Percentiles rank a stretch among this genome's conserved stretches.
These are phyloP conservation scores for Sphagnum magellanicum DNA, from an alignment of 228 moss, liverwort and hornwort genomes.

Conservation along the genomic window DNA sequence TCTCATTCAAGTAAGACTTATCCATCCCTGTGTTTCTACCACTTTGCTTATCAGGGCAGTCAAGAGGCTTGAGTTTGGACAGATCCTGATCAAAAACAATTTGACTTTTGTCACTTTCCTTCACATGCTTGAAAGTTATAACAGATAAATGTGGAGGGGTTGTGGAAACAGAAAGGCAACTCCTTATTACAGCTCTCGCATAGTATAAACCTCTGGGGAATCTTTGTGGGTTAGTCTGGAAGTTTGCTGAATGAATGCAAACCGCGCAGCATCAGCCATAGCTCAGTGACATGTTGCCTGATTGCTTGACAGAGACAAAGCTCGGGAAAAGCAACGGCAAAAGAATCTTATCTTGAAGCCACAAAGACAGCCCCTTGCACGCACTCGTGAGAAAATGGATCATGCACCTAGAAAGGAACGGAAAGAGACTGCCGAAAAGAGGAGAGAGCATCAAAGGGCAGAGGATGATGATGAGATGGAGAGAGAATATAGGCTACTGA, in stretches of 20 bases:
- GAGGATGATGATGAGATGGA: constrained; percentile 90
- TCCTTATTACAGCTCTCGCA: too few species aligned
- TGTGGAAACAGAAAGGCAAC: too few species aligned
- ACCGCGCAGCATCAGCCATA: neutral
- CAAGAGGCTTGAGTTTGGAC: neutral
- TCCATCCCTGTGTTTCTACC: neutral
- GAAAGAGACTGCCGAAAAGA: constrained; percentile 75
- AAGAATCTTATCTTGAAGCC: constrained; percentile 52
- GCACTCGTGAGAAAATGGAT: constrained; percentile 11
- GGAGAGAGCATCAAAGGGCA: constrained; percentile 49
- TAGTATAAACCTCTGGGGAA: too few species aligned
- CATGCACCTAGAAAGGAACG: constrained; percentile 41
- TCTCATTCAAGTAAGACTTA: constrained; percentile 61
- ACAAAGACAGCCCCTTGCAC: constrained; percentile 15
- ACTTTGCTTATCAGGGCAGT: neutral
- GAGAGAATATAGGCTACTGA: constrained; percentile 73
- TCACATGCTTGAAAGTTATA: neutral
- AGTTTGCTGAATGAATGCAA: neutral
- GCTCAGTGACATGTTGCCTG: neutral
- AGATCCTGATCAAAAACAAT: neutral
- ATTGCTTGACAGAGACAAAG: constrained; percentile 56
- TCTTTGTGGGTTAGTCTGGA: too few species aligned
- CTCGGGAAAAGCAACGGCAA: constrained; percentile 84
- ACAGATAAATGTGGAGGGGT: neutral
- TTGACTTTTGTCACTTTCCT: neutral